Percentiles rank a stretch among this genome's conserved stretches.
These are phyloP conservation scores for Neoconidiobolus thromboides DNA, from an alignment of 371 early-diverging fungal genomes.

Conservation along the genomic window DNA sequence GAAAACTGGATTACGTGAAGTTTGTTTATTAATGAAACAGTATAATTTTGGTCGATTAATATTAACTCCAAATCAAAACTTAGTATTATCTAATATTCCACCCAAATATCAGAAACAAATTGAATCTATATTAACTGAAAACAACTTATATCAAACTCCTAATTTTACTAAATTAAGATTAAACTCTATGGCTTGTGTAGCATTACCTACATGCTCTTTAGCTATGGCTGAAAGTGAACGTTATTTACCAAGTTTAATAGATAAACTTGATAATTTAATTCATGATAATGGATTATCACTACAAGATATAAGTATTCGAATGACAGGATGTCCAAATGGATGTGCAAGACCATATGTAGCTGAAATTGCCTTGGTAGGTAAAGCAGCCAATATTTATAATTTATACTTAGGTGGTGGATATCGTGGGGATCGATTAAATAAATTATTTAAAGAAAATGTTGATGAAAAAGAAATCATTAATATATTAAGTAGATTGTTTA, in stretches of 20 bases:
- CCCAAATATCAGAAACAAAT: constrained; percentile 46
- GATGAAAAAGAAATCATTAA: constrained; percentile 68
- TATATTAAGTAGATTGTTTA: constrained; percentile 55
- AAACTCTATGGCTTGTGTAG: constrained; percentile 87
- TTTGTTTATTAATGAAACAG: constrained; percentile 34
- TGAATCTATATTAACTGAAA: constrained; percentile 45
- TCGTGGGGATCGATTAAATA: constrained; percentile 68
- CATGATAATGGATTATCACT: constrained; percentile 61
- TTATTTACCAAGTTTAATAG: constrained; percentile 68
- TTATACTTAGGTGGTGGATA: constrained; percentile 84
- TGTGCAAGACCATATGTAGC: constrained; percentile 85
- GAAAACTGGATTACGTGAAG: constrained; percentile 59
- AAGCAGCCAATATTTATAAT: constrained; percentile 82
- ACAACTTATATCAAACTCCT: constrained; percentile 58
- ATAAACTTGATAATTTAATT: constrained; percentile 49
- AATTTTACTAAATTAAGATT: constrained; percentile 57
- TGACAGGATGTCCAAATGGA: constrained; percentile 94
- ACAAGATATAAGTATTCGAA: constrained; percentile 80
- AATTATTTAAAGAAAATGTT: constrained; percentile 70
- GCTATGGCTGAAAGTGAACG: constrained; percentile 95
- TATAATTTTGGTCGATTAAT: constrained; percentile 66
- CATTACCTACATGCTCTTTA: constrained; percentile 79
- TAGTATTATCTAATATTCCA: constrained; percentile 59
- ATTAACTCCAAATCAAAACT: constrained; percentile 78
- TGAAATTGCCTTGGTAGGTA: constrained; percentile 88